Evolutionary conservation across 2,329 filamentous ascomycete genomes (phyloP), one percentile per base, ranked within the genome.

Genomic region (Parafenestella ontariensis): DNA sequence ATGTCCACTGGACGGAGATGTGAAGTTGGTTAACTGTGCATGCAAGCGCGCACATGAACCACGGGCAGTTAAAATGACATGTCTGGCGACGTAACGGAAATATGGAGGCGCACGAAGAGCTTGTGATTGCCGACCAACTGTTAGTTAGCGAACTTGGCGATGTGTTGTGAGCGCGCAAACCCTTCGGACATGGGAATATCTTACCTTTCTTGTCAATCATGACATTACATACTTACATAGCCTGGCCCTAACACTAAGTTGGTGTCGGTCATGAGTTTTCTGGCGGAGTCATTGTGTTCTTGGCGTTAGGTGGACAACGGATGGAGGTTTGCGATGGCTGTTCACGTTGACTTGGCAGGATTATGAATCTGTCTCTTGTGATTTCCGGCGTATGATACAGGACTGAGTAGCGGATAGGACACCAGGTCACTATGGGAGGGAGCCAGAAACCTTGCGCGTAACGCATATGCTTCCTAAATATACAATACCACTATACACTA

Each of bases 1-100:
- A 69, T 20, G 56, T 68, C 4, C 73, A 76, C 49, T 76, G 73
- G 73, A 71, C 73, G 8, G 73, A 76, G 51, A 71, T 76, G 66
- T 75, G 54, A 46, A 42, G 24, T 17, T 5, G 13, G 31, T 34
- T n/a, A 15, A 34, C 13, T 34, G 31, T 13, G 31, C n/a, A n/a
- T 34, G 15, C 8, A 5, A 34, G 9, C 3, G 31, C 31, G 31
- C 31, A 3, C 5, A 34, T 34, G 31, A 10, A 34, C 4, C 28
- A n/a, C 13, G 17, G 9, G 17, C 17, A 13, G 6, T n/a, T 13
- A 34, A 34, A 13, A 34, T n/a, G 13, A n/a, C 1, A 34, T 5
- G 15, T n/a, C 17, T n/a, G 5, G 4, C 31, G 24, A 26, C 3
- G 17, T 4, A 34, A 15, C 15, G 1, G 31, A 8, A 34, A 34